Percentiles rank a stretch among this genome's conserved stretches.
phyloP scores from a whole-genome alignment of 108 stramenopile genomes.

The Discostella pseudostelligera region DNA sequence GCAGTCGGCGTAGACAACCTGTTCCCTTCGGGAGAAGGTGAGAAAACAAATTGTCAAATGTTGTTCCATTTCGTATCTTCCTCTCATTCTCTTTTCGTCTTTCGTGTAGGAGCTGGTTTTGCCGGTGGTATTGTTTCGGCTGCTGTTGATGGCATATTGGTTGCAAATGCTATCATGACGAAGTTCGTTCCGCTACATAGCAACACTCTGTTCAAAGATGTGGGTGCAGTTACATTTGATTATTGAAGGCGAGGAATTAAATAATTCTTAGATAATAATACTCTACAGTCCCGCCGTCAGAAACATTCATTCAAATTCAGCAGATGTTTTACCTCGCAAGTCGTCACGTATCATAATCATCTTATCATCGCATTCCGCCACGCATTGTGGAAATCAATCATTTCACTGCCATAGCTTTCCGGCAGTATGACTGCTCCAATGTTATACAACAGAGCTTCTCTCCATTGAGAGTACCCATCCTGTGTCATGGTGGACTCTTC shows the following conservation, averaged over 20 bases:
- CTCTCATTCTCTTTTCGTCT: neutral
- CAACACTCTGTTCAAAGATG: constrained; percentile 3
- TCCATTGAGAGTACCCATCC: constrained; percentile 68
- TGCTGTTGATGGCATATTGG: constrained; percentile 89
- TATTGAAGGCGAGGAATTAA: no score
- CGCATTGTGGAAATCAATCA: constrained; percentile 8
- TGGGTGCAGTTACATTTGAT: constrained; percentile 23
- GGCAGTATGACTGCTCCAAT: constrained; percentile 62
- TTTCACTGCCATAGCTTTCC: constrained; percentile 57
- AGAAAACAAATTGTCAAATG: neutral
- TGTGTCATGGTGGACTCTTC: constrained; percentile 59
- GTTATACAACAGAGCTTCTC: constrained; percentile 83
- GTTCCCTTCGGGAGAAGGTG: constrained; percentile 87
- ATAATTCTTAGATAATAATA: no score
- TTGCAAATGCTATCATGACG: constrained; percentile 76
- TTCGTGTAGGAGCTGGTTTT: constrained; percentile 84
- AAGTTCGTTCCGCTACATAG: constrained; percentile 30
- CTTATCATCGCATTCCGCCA: constrained; percentile 17
- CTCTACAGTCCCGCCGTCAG: no score
- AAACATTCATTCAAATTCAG: no score
- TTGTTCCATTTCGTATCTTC: neutral
- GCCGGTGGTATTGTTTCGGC: constrained; percentile 97
- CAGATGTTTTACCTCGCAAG: no score
- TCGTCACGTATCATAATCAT: no score
- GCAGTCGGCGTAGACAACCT: constrained; percentile 64